Percentiles rank a stretch among this genome's conserved stretches.
These are phyloP conservation scores for Xenoacremonium recifei DNA, from an alignment of 2,329 filamentous ascomycete species.

Conservation along the genomic window DNA sequence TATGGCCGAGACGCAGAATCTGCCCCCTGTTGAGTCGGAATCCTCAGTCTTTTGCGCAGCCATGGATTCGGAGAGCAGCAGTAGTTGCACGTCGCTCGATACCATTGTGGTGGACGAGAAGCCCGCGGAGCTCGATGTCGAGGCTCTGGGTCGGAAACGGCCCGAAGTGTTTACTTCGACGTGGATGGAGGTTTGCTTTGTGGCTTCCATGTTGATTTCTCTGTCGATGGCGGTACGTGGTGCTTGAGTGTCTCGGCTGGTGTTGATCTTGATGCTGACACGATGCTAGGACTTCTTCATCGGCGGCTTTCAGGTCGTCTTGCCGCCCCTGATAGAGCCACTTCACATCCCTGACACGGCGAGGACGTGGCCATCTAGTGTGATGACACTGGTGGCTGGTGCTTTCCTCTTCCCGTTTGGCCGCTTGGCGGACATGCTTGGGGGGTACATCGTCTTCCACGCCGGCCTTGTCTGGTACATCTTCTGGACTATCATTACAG, in stretches of 20 bases:
- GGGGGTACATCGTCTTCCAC: slow-evolving; percentile 57
- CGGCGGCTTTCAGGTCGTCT: slow-evolving; percentile 69
- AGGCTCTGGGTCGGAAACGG: slow-evolving; percentile 57
- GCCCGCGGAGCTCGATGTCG: slow-evolving; percentile 36
- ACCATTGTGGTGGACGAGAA: slow-evolving; percentile 12
- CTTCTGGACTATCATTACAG: slow-evolving; percentile 63
- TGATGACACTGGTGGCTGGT: slow-evolving; percentile 55
- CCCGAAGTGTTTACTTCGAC: slow-evolving; percentile 51
- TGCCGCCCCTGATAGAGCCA: slow-evolving; percentile 61
- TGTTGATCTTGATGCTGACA: neutral
- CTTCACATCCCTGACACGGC: slow-evolving; percentile 61
- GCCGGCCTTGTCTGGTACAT: slow-evolving; percentile 58
- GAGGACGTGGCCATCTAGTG: slow-evolving; percentile 62
- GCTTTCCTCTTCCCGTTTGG: slow-evolving; percentile 62
- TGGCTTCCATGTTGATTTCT: slow-evolving; percentile 57
- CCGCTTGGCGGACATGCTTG: slow-evolving; percentile 56
- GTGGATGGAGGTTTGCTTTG: slow-evolving; percentile 57
- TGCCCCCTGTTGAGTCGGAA: neutral
- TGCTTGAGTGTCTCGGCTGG: neutral
- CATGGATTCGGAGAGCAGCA: neutral
- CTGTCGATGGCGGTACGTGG: slow-evolving; percentile 54
- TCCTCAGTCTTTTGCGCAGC: neutral
- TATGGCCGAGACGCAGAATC: neutral
- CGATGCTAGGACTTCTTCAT: slow-evolving; percentile 63
- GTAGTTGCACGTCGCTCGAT: neutral